These are phyloP conservation scores for Chloris gayana DNA, from an alignment of 176 grass and related monocot genomes.

Conservation along the genomic window DNA sequence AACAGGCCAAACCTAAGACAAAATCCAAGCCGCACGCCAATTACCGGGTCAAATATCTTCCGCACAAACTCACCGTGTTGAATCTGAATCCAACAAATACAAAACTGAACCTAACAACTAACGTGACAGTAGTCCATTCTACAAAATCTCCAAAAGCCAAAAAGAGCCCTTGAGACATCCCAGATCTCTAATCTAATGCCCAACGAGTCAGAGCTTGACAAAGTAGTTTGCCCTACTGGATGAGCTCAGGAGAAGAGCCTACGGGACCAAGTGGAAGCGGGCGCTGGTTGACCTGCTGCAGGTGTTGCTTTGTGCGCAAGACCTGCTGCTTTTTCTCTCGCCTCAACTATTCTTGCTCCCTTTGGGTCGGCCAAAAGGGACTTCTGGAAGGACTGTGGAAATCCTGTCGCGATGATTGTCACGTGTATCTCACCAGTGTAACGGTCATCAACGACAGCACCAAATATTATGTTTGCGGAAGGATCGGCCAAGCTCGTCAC, in stretches of 20 bases:
- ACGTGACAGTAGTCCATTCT: background rate
- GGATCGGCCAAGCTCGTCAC: constrained; percentile 95
- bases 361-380: constrained; percentile 75
- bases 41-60: background rate
- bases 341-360: constrained; percentile 56
- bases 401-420: constrained; percentile 95
- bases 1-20: background rate
- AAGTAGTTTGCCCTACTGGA: background rate
- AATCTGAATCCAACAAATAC: constrained; percentile 23
- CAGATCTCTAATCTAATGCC: background rate
- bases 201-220: background rate
- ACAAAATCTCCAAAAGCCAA: constrained; percentile 15
- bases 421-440: constrained; percentile 92
- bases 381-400: constrained; percentile 91
- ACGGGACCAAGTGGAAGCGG: constrained; percentile 51
- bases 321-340: constrained; percentile 53
- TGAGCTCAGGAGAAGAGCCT: constrained; percentile 71
- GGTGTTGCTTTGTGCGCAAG: constrained; percentile 24
- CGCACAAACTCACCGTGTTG: background rate
- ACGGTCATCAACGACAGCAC: constrained; percentile 87
- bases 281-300: constrained; percentile 21
- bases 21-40: background rate
- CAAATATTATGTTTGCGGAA: constrained; percentile 97
- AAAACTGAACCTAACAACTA: constrained; percentile 27
- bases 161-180: background rate